Base-by-base conservation (phyloP, 805 yeast species). In the Sporopachydermia lactativora region DNA sequence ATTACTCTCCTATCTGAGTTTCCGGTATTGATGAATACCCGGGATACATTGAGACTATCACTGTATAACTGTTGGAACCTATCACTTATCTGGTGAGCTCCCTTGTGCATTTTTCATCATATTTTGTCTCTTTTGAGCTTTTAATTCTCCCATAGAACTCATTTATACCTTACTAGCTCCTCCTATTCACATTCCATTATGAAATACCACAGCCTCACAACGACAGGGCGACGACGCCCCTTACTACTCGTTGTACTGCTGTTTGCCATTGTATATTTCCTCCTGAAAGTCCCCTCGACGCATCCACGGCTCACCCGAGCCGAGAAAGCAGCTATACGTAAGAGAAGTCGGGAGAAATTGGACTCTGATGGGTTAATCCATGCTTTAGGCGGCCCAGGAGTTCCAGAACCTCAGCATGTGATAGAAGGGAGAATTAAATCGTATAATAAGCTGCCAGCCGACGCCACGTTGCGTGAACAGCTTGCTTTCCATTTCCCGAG, bases 301-400 rank as follows among this genome's bases (percentile, higher is more conserved):
- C n/a, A n/a, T n/a, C 31, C 31, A 8, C 8, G n/a, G 31, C 8
- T 24, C n/a, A 8, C 31, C n/a, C 8, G 13, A 24, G n/a, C 31
- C n/a, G 31, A 24, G 8, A 24, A 24, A 24, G 8, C 31, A 24
- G n/a, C 31, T 8, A n/a, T 24, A 24, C 31, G 31, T 24, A 8
- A 8, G n/a, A 8, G 31, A 8, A 8, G n/a, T 24, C 8, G n/a
- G n/a, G n/a, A 24, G 13, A 24, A 24, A 24, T 24, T n/a, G n/a
- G 31, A 24, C n/a, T 8, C 8, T n/a, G 31, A 24, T 24, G 31
- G 31, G n/a, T 24, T 24, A 45, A 17, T 14, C 5, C 15, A 14
- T 34, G 36, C 15, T 14, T 34, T 34, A 36, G 54, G 36, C 6
- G 36, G 36, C 15, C 15, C 11, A 34, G 36, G 36, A 5, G 6